Evolutionary conservation across 1,284 basidiomycete genomes (phyloP), one percentile per base, ranked within the genome.

Genomic region (Somion occarium): DNA sequence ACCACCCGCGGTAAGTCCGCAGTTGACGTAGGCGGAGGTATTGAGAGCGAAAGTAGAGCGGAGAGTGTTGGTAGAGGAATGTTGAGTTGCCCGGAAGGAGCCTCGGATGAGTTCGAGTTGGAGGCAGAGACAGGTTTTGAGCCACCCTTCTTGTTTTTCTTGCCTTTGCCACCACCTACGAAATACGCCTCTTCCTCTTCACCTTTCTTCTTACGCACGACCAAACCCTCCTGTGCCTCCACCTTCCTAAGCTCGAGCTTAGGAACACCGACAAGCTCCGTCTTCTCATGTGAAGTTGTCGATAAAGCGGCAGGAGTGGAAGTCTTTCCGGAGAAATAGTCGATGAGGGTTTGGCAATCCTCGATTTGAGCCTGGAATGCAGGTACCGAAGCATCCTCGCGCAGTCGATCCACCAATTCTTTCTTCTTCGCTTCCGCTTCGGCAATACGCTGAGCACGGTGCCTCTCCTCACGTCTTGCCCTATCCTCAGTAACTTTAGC

Each of bases 291-390:
- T 19, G 70, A 61, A 23, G 64, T 62, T 12, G 62, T 56, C 20
- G 66, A 65, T 48, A 75, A 66, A 18, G 71, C 61, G 42, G 75
- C 72, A 38, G 80, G 74, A 49, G 73, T 75, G 26, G 75, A 76
- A 53, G 75, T 73, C 70, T 88, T 89, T 43, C 88, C 91, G 37
- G 80, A 85, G 71, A 99, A 90, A 70, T 83, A 89, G 67, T 93
- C 90, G 68, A 99, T 91, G 56, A 97, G 82, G 5, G 90, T 95
- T 64, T 93, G 88, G 73, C 94, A 98, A 69, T 99, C 97, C 73
- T 99, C 94, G 61, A 99, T 95, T 70, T 98, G 85, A 53, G 85
- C 79, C 63, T 93, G 90, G 76, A 85, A 99, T 0, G 97, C 97
- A 38, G 97, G 95, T 38, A 81, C 64, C 51, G 88, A 83, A 26